phyloP scores from a whole-genome alignment of 179 eudicot species.

The Kewa caespitosa region DNA sequence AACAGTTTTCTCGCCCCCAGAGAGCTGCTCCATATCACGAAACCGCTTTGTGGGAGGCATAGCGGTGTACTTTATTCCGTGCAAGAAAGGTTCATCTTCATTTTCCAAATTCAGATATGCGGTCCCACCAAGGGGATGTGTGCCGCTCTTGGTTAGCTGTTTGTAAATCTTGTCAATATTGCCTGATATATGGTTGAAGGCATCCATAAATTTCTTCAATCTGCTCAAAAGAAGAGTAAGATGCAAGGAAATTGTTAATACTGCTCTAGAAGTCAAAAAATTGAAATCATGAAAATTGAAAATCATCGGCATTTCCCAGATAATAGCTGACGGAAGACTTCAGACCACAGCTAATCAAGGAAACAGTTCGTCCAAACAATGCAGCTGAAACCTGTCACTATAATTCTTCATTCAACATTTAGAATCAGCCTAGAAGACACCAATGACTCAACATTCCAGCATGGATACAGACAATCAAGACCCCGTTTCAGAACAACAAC shows the following conservation, averaged over 20 bases:
- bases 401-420: neutral
- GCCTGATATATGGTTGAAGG: constrained; percentile 76
- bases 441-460: no score
- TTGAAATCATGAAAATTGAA: neutral
- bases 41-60: constrained; percentile 99
- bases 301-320: no score
- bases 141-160: constrained; percentile 82
- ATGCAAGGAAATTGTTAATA: neutral
- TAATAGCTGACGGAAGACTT: neutral
- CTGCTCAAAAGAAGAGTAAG: constrained; percentile 40
- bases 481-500: neutral
- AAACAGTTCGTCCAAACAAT: neutral
- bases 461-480: neutral
- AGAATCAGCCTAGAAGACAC: neutral
- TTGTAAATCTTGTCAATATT: constrained; percentile 94
- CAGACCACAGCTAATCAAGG: neutral
- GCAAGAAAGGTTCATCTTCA: constrained; percentile 85
- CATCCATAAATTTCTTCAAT: constrained; percentile 75
- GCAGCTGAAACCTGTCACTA: neutral
- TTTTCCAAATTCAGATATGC: constrained; percentile 93
- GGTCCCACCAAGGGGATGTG: constrained; percentile 90
- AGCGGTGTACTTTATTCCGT: constrained; percentile 87
- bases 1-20: constrained; percentile 99
- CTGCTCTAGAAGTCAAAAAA: neutral
- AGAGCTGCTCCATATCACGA: constrained; percentile 96